Conservation (phyloP, 2,329 filamentous ascomycete species). For the Diaporthe vexans region DNA sequence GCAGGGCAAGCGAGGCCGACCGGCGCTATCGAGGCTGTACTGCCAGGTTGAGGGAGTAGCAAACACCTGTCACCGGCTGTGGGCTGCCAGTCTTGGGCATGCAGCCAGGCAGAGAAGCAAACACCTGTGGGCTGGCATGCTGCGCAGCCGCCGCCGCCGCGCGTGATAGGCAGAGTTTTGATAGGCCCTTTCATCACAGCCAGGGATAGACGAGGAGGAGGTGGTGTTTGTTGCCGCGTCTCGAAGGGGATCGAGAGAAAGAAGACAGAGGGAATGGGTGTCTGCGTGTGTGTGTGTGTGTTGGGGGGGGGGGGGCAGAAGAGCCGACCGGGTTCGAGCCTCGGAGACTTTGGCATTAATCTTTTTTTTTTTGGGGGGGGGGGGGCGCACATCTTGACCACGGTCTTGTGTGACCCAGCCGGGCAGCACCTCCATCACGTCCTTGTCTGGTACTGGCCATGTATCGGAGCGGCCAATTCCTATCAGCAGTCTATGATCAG, state of each 20-base stretch:
- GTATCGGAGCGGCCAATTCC: background rate
- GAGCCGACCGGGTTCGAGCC: background rate
- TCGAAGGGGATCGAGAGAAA: background rate
- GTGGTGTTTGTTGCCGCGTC: background rate
- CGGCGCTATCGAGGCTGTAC: background rate
- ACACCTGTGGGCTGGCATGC: background rate
- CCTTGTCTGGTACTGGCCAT: background rate
- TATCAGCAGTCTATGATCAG: constrained; percentile 9
- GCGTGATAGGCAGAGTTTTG: background rate
- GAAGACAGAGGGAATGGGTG: too few relatives aligned
- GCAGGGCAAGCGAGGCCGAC: background rate
- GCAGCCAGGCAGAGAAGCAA: constrained; percentile 12
- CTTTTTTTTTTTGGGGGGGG: background rate
- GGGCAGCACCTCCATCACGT: background rate
- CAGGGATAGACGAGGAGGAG: too few relatives aligned
- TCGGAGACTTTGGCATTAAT: constrained; percentile 3
- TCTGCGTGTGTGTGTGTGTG: too few relatives aligned
- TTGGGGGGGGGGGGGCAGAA: background rate
- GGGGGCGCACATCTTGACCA: constrained; percentile 16
- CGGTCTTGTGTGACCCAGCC: constrained; percentile 19
- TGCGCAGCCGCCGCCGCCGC: too few relatives aligned
- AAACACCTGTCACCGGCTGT: constrained; percentile 20
- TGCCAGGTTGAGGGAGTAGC: constrained; percentile 1
- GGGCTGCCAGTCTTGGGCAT: constrained; percentile 1
- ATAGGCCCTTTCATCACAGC: background rate